These are phyloP conservation scores for Aspergillus ostianus DNA, from an alignment of 495 filamentous ascomycete genomes.

Conservation along the genomic window DNA sequence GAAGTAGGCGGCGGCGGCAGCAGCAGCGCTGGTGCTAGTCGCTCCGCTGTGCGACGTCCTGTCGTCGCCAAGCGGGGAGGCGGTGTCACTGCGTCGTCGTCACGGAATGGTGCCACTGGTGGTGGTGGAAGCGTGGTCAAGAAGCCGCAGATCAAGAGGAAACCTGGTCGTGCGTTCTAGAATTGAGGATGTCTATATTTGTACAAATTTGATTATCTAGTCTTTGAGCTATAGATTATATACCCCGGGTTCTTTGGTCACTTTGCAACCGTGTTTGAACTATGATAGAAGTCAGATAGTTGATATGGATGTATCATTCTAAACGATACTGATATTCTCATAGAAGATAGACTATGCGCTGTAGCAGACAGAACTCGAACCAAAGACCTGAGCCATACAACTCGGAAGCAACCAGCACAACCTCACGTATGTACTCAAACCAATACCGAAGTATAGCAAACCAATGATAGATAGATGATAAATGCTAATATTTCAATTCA, in stretches of 20 bases:
- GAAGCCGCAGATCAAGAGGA: conserved; percentile 56
- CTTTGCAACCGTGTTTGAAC: neutral
- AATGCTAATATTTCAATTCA: too few relatives aligned
- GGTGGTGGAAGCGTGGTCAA: conserved; percentile 51
- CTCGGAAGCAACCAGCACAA: too few relatives aligned
- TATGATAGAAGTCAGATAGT: neutral
- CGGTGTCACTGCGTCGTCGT: conserved; percentile 40
- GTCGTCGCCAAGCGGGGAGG: conserved; percentile 40
- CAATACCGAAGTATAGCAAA: too few relatives aligned
- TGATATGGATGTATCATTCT: neutral
- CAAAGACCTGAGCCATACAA: too few relatives aligned
- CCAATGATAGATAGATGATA: too few relatives aligned
- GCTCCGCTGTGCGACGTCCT: conserved; percentile 38
- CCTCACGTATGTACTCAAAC: too few relatives aligned
- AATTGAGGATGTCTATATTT: neutral
- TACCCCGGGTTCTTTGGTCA: neutral
- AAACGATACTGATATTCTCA: neutral
- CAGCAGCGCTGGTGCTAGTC: neutral
- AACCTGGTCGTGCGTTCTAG: conserved; percentile 54
- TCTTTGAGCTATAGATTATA: neutral
- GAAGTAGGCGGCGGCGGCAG: conserved; percentile 27
- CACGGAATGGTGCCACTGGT: conserved; percentile 46
- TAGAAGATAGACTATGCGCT: neutral
- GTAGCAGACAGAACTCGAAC: neutral
- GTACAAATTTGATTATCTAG: too few relatives aligned